Evolutionary conservation across 208 protist species (phyloP).

Genomic region (Herpetomonas muscarum): DNA sequence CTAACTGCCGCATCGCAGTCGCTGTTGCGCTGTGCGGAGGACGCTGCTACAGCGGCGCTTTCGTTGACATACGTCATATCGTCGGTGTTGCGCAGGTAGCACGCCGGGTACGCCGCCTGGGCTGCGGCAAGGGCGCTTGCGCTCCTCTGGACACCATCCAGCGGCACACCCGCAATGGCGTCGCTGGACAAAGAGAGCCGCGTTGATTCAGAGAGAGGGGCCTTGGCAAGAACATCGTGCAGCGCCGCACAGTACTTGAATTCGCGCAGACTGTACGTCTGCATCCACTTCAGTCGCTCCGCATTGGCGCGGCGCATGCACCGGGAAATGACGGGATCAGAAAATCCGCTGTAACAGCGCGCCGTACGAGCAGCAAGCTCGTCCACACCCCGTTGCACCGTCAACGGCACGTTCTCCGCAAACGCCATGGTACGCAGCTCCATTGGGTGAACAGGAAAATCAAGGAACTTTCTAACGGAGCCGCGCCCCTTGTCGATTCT

Average conservation of each 20-base stretch:
- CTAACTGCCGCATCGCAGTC: too few species aligned
- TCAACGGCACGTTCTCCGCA: constrained; percentile 15
- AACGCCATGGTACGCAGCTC: constrained; percentile 31
- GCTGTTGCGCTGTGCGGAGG: too few species aligned
- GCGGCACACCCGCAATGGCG: constrained; percentile 1
- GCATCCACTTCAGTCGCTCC: constrained; percentile 44
- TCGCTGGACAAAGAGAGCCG: constrained; percentile 9
- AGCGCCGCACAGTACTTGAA: constrained; percentile 71
- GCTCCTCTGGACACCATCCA: too few species aligned
- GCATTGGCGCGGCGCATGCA: constrained; percentile 34
- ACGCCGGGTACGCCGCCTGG: too few species aligned
- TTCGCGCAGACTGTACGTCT: constrained; percentile 56
- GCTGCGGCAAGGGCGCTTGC: too few species aligned
- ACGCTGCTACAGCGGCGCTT: background rate
- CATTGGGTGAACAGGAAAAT: constrained; percentile 41
- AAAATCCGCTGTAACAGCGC: constrained; percentile 56
- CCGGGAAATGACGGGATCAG: constrained; percentile 32
- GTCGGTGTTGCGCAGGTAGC: constrained; percentile 10
- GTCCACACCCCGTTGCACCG: constrained; percentile 25
- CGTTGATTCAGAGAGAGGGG: constrained; percentile 15
- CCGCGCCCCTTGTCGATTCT: constrained; percentile 2
- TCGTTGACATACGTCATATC: constrained; percentile 12
- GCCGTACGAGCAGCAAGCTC: constrained; percentile 75
- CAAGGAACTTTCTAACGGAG: constrained; percentile 36
- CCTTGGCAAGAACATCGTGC: constrained; percentile 24